These are phyloP conservation scores for Neurospora sp. DNA, from an alignment of 495 filamentous ascomycete genomes.

Conservation along the genomic window DNA sequence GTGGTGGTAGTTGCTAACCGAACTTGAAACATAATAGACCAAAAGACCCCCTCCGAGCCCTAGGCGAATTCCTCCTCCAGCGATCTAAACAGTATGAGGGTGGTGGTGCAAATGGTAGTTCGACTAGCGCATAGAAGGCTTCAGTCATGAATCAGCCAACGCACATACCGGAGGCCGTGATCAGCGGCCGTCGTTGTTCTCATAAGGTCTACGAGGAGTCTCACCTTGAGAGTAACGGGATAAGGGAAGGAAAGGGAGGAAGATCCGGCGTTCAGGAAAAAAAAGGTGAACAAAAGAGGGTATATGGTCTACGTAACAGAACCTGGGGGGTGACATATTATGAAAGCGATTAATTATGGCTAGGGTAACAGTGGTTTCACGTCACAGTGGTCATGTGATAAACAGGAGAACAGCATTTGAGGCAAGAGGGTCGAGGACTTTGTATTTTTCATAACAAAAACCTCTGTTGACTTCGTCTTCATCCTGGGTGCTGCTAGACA, in stretches of 20 bases:
- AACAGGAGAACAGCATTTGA: not conserved
- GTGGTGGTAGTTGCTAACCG: not conserved
- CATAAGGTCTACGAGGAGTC: not conserved
- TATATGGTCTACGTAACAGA: not conserved
- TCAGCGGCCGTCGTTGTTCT: not conserved
- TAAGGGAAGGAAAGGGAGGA: not conserved
- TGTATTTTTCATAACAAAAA: not conserved
- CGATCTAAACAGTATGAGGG: slow-evolving; percentile 66
- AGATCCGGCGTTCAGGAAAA: not conserved
- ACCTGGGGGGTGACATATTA: not conserved
- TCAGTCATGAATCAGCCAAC: not conserved
- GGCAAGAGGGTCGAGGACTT: not conserved
- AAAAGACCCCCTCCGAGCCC: slow-evolving; percentile 69
- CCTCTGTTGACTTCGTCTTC: not conserved
- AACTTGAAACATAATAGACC: slow-evolving; percentile 37
- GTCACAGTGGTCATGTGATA: not conserved
- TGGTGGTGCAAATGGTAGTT: not conserved
- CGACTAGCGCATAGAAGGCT: not conserved
- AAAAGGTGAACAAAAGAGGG: not conserved
- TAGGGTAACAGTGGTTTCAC: not conserved
- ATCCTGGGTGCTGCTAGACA: not conserved
- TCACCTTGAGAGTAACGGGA: not conserved
- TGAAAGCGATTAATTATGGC: not conserved
- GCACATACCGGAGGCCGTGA: not conserved
- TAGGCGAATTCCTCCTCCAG: slow-evolving; percentile 80